Base-by-base conservation (phyloP, 371 early-diverging fungal genomes). In the Mortierella sp. region DNA sequence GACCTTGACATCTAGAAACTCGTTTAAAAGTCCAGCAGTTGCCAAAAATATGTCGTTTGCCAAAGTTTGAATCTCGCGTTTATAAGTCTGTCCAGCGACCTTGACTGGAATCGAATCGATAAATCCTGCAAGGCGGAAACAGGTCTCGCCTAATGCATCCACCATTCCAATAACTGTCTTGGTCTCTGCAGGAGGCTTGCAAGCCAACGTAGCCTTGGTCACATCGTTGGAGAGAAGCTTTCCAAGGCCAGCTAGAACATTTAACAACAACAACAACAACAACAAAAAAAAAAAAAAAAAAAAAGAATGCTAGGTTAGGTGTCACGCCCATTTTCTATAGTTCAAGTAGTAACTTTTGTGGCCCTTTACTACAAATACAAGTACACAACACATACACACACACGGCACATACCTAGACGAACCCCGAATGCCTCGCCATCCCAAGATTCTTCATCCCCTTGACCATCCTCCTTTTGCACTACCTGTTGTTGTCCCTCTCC, bases 131-230 rank as follows among this genome's bases (percentile, higher is more conserved):
- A 81, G 76, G 11, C 82, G 72, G 60, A 81, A 81, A 40, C 70
- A 71, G 3, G 82, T 69, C 55, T 81, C 82, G 21, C 69, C 82
- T 19, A 81, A 55, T 5, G 69, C 63, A 48, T 81, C 76, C 8
- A 72, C 58, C 82, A 81, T 81, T 11, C 67, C 76, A 33, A 81
- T 66, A 21, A 76, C 82, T 1, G 67, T 59, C 70, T 72, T 72
- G 38, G 76, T 41, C 19, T 81, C 82, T 38, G 82, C 82, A 3
- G 82, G 82, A 13, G 82, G 82, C 55, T 81, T 81, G 55, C 82
- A 81, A 4, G 82, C 82, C n/a, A 81, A 24, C 13, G 76, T 64
- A 19, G 67, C 60, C 45, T 76, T 75, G 33, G 82, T 81, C 15
- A 70, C 64, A 40, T 81, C 82, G 33, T 76, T 81, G 19, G 82